Conservation (phyloP, 2,329 filamentous ascomycete genomes). For the Endocalyx cinctus region DNA sequence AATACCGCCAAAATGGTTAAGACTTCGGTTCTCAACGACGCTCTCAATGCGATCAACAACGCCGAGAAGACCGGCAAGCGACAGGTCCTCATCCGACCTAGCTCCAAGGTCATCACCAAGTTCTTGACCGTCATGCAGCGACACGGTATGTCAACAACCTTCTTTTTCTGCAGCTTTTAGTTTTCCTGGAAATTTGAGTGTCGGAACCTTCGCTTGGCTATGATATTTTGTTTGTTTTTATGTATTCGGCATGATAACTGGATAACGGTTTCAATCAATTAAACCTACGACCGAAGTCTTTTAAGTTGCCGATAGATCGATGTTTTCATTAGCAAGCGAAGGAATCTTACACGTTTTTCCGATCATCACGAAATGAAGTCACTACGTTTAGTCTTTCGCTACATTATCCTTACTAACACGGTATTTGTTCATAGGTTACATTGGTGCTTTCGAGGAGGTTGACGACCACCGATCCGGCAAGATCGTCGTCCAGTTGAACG, state of each 20-base stretch:
- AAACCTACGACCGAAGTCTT: slow-evolving; percentile 86
- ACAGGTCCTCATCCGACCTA: slow-evolving; percentile 95
- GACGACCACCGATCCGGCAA: slow-evolving; percentile 99
- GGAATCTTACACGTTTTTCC: slow-evolving; percentile 95
- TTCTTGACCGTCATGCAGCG: slow-evolving; percentile 99
- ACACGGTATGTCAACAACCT: slow-evolving; percentile 85
- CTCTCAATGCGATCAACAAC: slow-evolving; percentile 99
- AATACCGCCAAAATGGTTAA: slow-evolving; percentile 89
- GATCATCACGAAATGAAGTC: slow-evolving; percentile 67
- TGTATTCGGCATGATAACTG: slow-evolving; percentile 99
- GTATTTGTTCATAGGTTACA: slow-evolving; percentile 67
- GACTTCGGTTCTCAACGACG: slow-evolving; percentile 99
- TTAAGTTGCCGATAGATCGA: slow-evolving; percentile 99
- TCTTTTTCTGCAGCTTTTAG: slow-evolving; percentile 5
- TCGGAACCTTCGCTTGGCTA: neutral
- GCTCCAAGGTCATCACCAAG: slow-evolving; percentile 99
- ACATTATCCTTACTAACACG: slow-evolving; percentile 69
- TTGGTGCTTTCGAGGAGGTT: slow-evolving; percentile 99
- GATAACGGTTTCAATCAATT: slow-evolving; percentile 82
- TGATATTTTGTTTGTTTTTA: slow-evolving; percentile 5
- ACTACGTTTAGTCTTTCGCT: slow-evolving; percentile 89
- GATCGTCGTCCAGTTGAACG: slow-evolving; percentile 99
- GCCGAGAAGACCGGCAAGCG: slow-evolving; percentile 99
- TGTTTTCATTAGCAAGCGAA: slow-evolving; percentile 58
- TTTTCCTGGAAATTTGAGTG: too few species aligned